Evolutionary conservation across 176 grass and related monocot species (phyloP).

Genomic region (Secale cereale): DNA sequence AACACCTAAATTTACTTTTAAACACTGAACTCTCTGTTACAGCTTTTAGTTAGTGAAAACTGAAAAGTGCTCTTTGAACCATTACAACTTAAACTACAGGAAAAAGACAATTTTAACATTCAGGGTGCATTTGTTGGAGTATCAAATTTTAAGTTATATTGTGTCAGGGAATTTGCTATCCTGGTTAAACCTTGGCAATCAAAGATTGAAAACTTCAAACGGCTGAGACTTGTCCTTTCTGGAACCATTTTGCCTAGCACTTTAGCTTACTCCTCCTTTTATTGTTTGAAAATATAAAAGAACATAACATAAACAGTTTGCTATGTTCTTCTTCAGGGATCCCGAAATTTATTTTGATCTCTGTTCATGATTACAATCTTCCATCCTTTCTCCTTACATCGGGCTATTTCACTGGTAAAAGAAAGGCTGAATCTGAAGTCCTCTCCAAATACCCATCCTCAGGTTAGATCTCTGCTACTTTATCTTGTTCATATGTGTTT

Average conservation of each 20-base stretch:
- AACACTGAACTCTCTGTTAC: neutral
- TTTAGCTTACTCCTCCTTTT: neutral
- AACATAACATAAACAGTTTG: constrained; percentile 3
- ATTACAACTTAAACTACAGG: neutral
- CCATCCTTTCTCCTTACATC: constrained; percentile 71
- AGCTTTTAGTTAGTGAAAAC: neutral
- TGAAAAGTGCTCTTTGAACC: neutral
- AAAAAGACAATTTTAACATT: neutral
- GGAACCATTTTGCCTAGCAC: neutral
- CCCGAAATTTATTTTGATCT: constrained; percentile 87
- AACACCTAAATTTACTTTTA: neutral
- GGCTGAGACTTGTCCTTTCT: neutral
- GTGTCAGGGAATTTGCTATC: neutral
- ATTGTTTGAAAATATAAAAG: constrained; percentile 3
- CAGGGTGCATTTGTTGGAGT: neutral
- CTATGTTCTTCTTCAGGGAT: constrained; percentile 55
- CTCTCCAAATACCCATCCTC: constrained; percentile 91
- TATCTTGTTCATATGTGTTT: neutral
- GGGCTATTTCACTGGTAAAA: constrained; percentile 91
- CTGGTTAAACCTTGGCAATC: neutral
- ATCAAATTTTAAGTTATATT: neutral
- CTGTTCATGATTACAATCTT: constrained; percentile 97
- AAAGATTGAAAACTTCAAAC: neutral
- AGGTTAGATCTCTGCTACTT: constrained; percentile 43
- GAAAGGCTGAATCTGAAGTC: constrained; percentile 91